Evolutionary conservation across 2,329 filamentous ascomycete species (phyloP), one percentile per base, ranked within the genome.

Genomic region (Paraphaeosphaeria sporulosa): DNA sequence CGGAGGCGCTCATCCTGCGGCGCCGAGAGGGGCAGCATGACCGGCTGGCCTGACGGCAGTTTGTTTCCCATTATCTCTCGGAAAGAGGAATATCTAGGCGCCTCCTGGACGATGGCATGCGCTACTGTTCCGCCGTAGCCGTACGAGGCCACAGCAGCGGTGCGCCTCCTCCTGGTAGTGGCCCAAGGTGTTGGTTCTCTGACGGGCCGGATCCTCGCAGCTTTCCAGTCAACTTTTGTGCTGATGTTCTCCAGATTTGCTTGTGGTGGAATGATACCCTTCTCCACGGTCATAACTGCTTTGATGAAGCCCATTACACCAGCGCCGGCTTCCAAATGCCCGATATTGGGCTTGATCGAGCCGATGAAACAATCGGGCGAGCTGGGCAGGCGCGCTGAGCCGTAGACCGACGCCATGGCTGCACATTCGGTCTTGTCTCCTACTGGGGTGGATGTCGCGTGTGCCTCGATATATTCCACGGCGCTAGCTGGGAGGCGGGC

Each of bases 291-390:
- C 50, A 81, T 61, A 1, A 71, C 70, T 13, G 74, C 74, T 40
- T 78, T 78, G 19, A 78, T 64, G 30, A 79, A 46, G 13, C 74
- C 72, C 12, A 69, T 70, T 1, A 76, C 62, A 30, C 75, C 76
- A 30, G 73, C 71, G 4, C 71, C 72, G 19, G 74, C 77, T 68
- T 80, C 75, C 3, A 73, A 71, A 59, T 80, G 78, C 4, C 78
- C 78, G 56, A 80, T 69, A 44, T 80, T 77, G 75, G 66, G 79
- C 78, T 51, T 65, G 40, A 63, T 32, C 9, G 44, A 43, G 19
- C 63, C 63, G 17, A 64, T 54, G 40, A 38, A 49, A 38, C 49
- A 55, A 8, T 43, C 15, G 2, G 21, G 52, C 23, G 27, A 42
- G 9, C 38, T 52, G 47, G 34, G 23, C 21, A 40, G 19, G 9